Evolutionary conservation across 352 stramenopile genomes (phyloP).

Genomic region (Stephanocyclus meneghinianus): DNA sequence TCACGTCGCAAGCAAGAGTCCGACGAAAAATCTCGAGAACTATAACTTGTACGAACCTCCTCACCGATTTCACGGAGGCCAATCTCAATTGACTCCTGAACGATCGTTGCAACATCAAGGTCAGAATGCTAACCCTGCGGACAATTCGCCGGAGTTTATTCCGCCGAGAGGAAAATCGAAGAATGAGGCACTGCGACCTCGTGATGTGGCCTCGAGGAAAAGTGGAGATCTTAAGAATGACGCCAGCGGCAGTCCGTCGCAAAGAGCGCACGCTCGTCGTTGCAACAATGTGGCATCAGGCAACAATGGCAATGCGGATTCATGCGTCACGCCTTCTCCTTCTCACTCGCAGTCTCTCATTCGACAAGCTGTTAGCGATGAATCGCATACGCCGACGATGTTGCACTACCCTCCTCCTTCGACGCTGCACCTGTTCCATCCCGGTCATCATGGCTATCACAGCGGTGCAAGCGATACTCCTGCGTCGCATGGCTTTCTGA

Average conservation of each 20-base stretch:
- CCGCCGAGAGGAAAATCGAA: constrained; percentile 16
- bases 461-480: background rate
- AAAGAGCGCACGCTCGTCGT: background rate
- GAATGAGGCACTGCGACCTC: background rate
- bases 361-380: constrained; percentile 35
- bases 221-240: background rate
- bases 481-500: background rate
- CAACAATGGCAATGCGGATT: background rate
- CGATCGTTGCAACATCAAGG: background rate
- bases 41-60: constrained; percentile 26
- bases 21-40: background rate
- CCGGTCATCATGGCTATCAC: background rate
- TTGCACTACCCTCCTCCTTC: constrained; percentile 22
- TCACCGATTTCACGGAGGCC: constrained; percentile 4
- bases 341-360: constrained; percentile 14
- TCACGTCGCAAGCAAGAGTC: constrained; percentile 46
- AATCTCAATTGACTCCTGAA: constrained; percentile 24
- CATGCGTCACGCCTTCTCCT: constrained; percentile 36
- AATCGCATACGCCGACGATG: constrained; percentile 24
- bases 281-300: too few relatives aligned
- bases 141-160: constrained; percentile 27
- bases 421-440: background rate
- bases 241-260: background rate
- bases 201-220: background rate
- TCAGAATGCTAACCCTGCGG: background rate